phyloP scores from a whole-genome alignment of 352 stramenopile genomes.

The Phytophthora fragariaefolia region DNA sequence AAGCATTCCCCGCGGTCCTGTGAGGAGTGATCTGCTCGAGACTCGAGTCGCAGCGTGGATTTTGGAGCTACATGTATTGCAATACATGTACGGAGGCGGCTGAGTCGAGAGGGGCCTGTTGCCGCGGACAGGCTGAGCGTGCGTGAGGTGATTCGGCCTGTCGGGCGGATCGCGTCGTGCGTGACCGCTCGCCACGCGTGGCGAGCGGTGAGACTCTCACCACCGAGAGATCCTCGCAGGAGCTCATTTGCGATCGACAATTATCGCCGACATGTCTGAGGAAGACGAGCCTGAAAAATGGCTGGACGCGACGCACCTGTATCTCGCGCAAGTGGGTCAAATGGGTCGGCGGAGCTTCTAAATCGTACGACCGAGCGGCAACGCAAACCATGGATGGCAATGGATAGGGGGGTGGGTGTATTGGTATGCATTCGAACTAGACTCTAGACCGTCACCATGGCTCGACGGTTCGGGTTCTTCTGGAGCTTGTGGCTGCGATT shows the following conservation, averaged over 20 bases:
- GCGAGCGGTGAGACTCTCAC: too few species aligned
- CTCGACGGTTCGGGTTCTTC: constrained; percentile 79
- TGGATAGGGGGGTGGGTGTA: constrained; percentile 19
- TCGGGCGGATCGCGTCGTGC: too few species aligned
- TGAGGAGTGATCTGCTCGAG: not conserved
- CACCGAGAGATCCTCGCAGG: too few species aligned
- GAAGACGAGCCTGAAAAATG: constrained; percentile 33
- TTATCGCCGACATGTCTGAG: not conserved
- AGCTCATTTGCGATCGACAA: not conserved
- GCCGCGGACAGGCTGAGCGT: not conserved
- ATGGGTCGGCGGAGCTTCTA: not conserved
- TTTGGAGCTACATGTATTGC: constrained; percentile 9
- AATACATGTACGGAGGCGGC: too few species aligned
- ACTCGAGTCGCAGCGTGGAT: constrained; percentile 1
- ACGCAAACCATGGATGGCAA: not conserved
- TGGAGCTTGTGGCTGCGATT: constrained; percentile 88
- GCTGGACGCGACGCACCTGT: constrained; percentile 14
- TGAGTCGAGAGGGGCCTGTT: too few species aligned
- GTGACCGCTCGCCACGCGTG: too few species aligned
- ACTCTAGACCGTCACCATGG: constrained; percentile 81
- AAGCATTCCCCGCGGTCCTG: too few species aligned
- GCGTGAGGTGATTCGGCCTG: constrained; percentile 1
- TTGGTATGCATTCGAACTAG: constrained; percentile 20
- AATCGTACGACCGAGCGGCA: too few species aligned
- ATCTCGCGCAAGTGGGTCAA: constrained; percentile 14